Percentiles rank a stretch among this genome's conserved stretches.
Conservation (phyloP, 805 yeast species). For the Sungouiella blattae region DNA sequence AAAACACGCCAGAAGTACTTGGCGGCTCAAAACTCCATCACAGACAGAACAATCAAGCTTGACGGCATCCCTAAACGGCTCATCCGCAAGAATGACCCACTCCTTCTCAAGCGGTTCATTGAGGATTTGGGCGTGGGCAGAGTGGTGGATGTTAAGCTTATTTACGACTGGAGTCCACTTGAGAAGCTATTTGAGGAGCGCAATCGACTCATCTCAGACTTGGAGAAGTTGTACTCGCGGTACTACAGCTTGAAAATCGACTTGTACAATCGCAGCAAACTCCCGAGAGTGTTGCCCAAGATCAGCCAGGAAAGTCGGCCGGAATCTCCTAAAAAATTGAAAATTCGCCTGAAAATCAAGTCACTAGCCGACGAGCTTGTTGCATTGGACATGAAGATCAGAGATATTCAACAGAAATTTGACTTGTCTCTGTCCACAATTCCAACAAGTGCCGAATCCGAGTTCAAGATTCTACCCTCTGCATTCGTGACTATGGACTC, state of each 20-base stretch:
- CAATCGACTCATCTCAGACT: constrained; percentile 20
- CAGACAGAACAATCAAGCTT: constrained; percentile 55
- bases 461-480: constrained; percentile 38
- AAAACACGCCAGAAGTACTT: constrained; percentile 53
- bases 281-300: constrained; percentile 30
- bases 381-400: constrained; percentile 38
- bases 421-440: constrained; percentile 24
- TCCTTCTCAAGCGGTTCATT: constrained; percentile 43
- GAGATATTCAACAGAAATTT: constrained; percentile 28
- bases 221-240: constrained; percentile 43
- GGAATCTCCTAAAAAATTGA: constrained; percentile 19
- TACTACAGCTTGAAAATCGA: constrained; percentile 42
- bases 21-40: constrained; percentile 57
- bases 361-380: constrained; percentile 31
- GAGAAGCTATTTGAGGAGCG: constrained; percentile 37
- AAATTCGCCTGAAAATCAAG: constrained; percentile 29
- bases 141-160: constrained; percentile 48
- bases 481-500: constrained; percentile 50
- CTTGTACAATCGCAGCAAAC: constrained; percentile 29
- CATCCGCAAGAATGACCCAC: constrained; percentile 34
- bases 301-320: constrained; percentile 3
- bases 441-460: constrained; percentile 22
- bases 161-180: constrained; percentile 44
- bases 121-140: constrained; percentile 55
- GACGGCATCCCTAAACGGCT: constrained; percentile 52